These are phyloP conservation scores for Macrotyloma uniflorum DNA, from an alignment of 306 rosid genomes.

Conservation along the genomic window DNA sequence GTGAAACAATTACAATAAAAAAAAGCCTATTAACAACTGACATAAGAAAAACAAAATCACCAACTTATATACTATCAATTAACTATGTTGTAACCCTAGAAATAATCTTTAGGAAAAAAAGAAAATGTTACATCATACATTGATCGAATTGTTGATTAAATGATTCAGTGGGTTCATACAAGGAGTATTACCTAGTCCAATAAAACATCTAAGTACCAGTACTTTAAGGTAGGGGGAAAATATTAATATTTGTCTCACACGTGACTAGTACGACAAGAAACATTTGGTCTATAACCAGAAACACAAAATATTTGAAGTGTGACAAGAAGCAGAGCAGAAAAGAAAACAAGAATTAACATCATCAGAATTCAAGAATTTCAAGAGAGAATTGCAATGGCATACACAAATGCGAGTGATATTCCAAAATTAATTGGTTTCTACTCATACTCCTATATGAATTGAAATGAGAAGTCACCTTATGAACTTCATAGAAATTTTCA, in stretches of 20 bases:
- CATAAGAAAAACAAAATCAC: not conserved
- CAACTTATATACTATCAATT: not conserved
- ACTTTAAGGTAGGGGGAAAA: not conserved
- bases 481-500: constrained; percentile 44
- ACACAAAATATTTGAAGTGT: not conserved
- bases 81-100: not conserved
- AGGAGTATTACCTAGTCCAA: not conserved
- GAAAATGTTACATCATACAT: not conserved
- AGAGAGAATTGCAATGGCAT: not conserved
- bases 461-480: constrained; percentile 43
- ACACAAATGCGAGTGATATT: not conserved
- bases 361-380: not conserved
- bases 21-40: not conserved
- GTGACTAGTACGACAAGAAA: not conserved
- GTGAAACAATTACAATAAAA: not conserved
- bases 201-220: not conserved
- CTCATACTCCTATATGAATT: no score
- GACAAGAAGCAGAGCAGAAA: not conserved
- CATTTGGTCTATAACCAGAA: not conserved
- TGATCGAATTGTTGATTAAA: not conserved
- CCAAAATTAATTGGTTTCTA: not conserved
- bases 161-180: not conserved
- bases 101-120: not conserved
- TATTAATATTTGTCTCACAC: not conserved
- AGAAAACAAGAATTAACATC: not conserved